Base-by-base conservation (phyloP, 192 early-diverging fungal species). In the Pilaira anomala region DNA sequence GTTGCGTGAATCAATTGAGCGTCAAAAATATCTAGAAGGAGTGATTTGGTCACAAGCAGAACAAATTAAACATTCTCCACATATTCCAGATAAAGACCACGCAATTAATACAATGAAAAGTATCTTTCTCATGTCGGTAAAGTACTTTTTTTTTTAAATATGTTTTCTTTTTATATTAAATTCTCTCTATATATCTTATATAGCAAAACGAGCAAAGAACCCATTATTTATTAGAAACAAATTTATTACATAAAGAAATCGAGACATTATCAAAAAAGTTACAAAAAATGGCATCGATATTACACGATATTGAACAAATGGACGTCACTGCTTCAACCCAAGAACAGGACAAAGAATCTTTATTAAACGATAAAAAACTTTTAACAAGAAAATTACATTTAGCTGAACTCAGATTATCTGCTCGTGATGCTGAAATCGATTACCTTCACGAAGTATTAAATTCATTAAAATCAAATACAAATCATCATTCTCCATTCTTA, bases 201-300 rank as follows among this genome's bases (percentile, higher is more conserved):
- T 24, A 75, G 73, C 67, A 75, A 75, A 67, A 63, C 30, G 73
- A 75, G 29, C 60, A 69, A 40, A 28, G 39, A 48, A 42, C 66
- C 44, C 63, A 60, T 13, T 66, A 75, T 54, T 33, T 48, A n/a
- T 56, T 61, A 29, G 73, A 75, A 52, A 62, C 60, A 1, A 69
- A 53, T 49, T 55, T 76, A 28, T 55, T 70, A 33, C 65, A 71
- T 11, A 65, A 63, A 62, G 74, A 76, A 51, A 68, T 63, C 24
- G 49, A 70, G 46, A 57, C 57, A 7, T 49, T 76, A 14, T 39
- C 62, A 9, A 54, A 53, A 52, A 66, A 67, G 24, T 44, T 71
- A 36, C 48, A 71, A 48, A 61, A 65, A n/a, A 54, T 56, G 30
- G 48, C 57, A 14, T 21, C 24, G 0, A 60, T 40, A 53, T 36